These are phyloP conservation scores for Saprolegnia parasitica DNA, from an alignment of 352 stramenopile genomes.

Conservation along the genomic window DNA sequence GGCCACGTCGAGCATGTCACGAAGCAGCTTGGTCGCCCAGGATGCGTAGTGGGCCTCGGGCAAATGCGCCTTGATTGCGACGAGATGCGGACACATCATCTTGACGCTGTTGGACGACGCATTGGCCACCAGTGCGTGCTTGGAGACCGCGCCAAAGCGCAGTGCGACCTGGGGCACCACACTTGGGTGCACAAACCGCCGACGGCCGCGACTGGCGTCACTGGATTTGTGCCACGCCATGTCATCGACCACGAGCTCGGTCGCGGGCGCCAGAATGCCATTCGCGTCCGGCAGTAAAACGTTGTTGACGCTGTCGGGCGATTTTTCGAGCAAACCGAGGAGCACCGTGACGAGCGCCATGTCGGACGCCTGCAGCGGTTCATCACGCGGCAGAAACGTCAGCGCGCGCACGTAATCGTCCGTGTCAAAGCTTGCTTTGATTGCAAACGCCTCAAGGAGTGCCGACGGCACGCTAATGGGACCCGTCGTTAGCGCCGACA, in stretches of 20 bases:
- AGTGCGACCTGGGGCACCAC: conserved; percentile 45
- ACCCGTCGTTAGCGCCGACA: not conserved
- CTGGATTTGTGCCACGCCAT: conserved; percentile 74
- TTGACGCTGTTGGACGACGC: conserved; percentile 49
- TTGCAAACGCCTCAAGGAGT: conserved; percentile 48
- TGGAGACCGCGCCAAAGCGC: conserved; percentile 48
- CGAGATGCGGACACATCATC: conserved; percentile 42
- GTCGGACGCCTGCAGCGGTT: conserved; percentile 26
- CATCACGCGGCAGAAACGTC: conserved; percentile 37
- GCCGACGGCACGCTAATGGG: conserved; percentile 37
- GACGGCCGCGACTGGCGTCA: conserved; percentile 45
- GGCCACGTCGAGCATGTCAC: conserved; percentile 52
- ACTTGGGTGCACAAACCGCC: conserved; percentile 47
- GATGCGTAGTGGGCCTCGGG: conserved; percentile 29
- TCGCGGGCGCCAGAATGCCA: conserved; percentile 28
- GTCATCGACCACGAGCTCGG: conserved; percentile 55
- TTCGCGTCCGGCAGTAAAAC: conserved; percentile 4
- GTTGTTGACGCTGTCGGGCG: not conserved
- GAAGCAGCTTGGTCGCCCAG: conserved; percentile 50
- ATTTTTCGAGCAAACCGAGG: not conserved
- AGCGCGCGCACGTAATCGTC: conserved; percentile 57
- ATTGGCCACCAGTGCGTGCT: conserved; percentile 60
- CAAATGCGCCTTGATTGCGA: conserved; percentile 42
- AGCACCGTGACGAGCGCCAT: not conserved
- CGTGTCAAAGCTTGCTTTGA: conserved; percentile 47